Conservation (phyloP, 495 filamentous ascomycete genomes). For the Penicillium psychrofluorescens region DNA sequence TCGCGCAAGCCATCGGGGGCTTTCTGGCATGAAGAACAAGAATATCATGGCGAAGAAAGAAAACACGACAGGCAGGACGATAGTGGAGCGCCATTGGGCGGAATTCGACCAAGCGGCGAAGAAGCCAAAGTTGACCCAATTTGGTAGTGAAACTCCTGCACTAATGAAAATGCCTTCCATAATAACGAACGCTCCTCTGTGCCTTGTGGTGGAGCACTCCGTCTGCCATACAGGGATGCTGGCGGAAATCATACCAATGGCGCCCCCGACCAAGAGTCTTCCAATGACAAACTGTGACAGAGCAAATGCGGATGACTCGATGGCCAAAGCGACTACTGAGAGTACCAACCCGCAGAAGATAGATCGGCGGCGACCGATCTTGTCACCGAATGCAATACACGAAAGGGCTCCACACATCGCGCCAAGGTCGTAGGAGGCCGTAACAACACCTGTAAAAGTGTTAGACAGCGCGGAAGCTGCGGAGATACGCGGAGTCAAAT, state of each 20-base stretch:
- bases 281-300: slow-evolving; percentile 54
- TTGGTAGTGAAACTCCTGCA: slow-evolving; percentile 30
- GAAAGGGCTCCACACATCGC: slow-evolving; percentile 19
- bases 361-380: slow-evolving; percentile 43
- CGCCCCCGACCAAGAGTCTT: slow-evolving; percentile 38
- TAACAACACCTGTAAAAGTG: slow-evolving; percentile 21
- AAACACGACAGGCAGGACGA: no score
- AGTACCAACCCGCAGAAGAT: slow-evolving; percentile 45
- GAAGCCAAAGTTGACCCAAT: slow-evolving; percentile 34
- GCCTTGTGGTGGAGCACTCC: slow-evolving; percentile 26
- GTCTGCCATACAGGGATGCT: slow-evolving; percentile 42
- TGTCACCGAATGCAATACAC: slow-evolving; percentile 20
- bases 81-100: no score
- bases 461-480: background rate
- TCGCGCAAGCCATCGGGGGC: no score
- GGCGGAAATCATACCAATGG: slow-evolving; percentile 34
- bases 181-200: slow-evolving; percentile 26
- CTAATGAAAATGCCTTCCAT: slow-evolving; percentile 44
- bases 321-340: slow-evolving; percentile 48
- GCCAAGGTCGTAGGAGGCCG: slow-evolving; percentile 22
- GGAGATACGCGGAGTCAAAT: no score
- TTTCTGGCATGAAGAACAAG: no score
- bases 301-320: slow-evolving; percentile 46
- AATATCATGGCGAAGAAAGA: no score
- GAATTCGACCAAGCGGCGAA: background rate